These are phyloP conservation scores for Acer saccharum DNA, from an alignment of 345 rosid species.

Conservation along the genomic window DNA sequence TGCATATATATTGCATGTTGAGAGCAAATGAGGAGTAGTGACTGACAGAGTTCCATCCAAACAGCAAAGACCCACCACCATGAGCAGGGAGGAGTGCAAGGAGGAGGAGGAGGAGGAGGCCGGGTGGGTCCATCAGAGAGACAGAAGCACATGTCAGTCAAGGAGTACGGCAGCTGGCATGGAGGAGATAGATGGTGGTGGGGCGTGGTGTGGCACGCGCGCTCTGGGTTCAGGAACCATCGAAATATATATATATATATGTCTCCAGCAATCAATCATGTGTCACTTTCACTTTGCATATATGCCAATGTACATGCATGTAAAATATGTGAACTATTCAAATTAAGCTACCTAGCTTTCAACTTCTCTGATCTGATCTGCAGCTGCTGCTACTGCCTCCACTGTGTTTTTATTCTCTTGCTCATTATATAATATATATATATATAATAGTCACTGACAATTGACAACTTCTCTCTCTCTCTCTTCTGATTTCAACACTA, in stretches of 20 bases:
- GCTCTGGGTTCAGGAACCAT: constrained; percentile 21
- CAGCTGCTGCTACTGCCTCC: neutral
- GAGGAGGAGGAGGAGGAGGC: neutral
- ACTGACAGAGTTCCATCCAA: neutral
- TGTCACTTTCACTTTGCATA: constrained; percentile 23
- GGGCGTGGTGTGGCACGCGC: constrained; percentile 25
- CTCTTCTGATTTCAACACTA: no score
- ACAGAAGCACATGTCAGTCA: constrained; percentile 19
- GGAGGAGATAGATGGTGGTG: no score
- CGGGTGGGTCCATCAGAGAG: constrained; percentile 1
- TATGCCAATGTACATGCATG: neutral
- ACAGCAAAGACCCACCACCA: neutral
- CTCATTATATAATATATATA: neutral
- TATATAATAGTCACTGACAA: neutral
- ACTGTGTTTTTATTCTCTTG: neutral
- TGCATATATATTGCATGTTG: neutral
- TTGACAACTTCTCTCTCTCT: neutral
- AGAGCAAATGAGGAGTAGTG: neutral
- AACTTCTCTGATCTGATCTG: neutral
- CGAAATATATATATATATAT: neutral
- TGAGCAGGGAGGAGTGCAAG: neutral
- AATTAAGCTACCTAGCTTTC: neutral
- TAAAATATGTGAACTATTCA: no score
- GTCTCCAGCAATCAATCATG: constrained; percentile 29
- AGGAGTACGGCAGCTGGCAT: neutral